Evolutionary conservation across 2,329 filamentous ascomycete species (phyloP).

Genomic region (Sporothrix inflata): DNA sequence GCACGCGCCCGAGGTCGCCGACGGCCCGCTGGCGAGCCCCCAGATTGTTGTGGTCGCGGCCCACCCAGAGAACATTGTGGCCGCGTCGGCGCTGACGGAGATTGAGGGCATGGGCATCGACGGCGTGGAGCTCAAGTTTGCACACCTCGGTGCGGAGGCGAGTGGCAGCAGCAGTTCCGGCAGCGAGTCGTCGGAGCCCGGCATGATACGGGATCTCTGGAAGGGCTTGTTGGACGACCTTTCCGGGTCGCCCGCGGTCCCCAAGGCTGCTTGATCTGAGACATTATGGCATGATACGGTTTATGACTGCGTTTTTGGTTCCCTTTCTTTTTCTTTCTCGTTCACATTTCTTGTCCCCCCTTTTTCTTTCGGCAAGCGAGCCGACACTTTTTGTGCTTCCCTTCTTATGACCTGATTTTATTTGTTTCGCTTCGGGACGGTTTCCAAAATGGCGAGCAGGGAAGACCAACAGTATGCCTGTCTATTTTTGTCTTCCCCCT

Average conservation of each 20-base stretch:
- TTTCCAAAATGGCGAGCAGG: conserved; percentile 9
- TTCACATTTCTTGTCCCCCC: not conserved
- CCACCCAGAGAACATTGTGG: conserved; percentile 56
- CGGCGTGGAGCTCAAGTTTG: conserved; percentile 59
- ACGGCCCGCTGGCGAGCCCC: conserved; percentile 47
- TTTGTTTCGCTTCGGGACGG: conserved; percentile 20
- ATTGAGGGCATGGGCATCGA: conserved; percentile 63
- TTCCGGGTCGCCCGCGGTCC: not conserved
- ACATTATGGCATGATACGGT: not conserved
- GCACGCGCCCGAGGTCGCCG: conserved; percentile 48
- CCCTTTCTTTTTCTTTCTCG: conserved; percentile 15
- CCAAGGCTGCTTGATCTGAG: conserved; percentile 25
- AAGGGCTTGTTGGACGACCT: conserved; percentile 49
- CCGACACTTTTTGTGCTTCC: not conserved
- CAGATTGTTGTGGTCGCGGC: conserved; percentile 61
- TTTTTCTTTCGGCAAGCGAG: conserved; percentile 16
- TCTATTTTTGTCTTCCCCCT: not conserved
- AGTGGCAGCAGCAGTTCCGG: not conserved
- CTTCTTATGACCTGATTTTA: conserved; percentile 15
- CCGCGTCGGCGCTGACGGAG: conserved; percentile 55
- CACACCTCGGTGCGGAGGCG: conserved; percentile 42
- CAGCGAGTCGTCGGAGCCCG: conserved; percentile 36
- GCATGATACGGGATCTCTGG: conserved; percentile 60
- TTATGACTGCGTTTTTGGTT: conserved; percentile 13
- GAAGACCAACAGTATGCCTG: not conserved